phyloP scores from a whole-genome alignment of 2,329 filamentous ascomycete genomes.

The Penicillium sp. region DNA sequence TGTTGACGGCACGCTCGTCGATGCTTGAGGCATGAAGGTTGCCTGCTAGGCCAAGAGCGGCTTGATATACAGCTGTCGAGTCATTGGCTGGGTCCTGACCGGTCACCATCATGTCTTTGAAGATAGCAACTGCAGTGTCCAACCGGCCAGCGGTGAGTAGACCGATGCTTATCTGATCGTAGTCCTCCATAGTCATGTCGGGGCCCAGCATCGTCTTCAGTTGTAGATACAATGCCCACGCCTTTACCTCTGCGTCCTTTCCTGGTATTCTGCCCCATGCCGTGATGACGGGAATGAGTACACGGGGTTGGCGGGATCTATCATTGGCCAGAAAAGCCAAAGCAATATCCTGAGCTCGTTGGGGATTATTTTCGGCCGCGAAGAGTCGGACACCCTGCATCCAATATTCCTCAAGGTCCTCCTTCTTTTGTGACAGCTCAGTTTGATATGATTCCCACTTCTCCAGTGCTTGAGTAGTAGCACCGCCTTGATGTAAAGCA shows the following conservation, averaged over 20 bases:
- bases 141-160: constrained; percentile 63
- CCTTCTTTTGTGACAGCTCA: constrained; percentile 46
- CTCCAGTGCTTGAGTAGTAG: constrained; percentile 55
- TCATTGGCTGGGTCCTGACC: constrained; percentile 45
- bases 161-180: constrained; percentile 65
- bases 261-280: constrained; percentile 55
- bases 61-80: constrained; percentile 43
- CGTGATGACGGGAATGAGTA: constrained; percentile 61
- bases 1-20: constrained; percentile 43
- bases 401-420: constrained; percentile 41
- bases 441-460: constrained; percentile 58
- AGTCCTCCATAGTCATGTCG: constrained; percentile 65
- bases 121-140: constrained; percentile 66
- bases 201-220: constrained; percentile 58
- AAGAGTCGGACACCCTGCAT: constrained; percentile 49
- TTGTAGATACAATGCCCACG: constrained; percentile 63
- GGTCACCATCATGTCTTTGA: constrained; percentile 82
- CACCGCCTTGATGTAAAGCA: constrained; percentile 60
- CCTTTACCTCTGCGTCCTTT: constrained; percentile 50
- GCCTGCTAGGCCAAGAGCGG: constrained; percentile 37
- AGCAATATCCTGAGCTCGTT: constrained; percentile 48
- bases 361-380: constrained; percentile 44
- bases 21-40: constrained; percentile 41
- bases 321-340: constrained; percentile 38
- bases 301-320: constrained; percentile 42